phyloP scores from a whole-genome alignment of 139 green algal genomes.

The Zygnema circumcarinatum region DNA sequence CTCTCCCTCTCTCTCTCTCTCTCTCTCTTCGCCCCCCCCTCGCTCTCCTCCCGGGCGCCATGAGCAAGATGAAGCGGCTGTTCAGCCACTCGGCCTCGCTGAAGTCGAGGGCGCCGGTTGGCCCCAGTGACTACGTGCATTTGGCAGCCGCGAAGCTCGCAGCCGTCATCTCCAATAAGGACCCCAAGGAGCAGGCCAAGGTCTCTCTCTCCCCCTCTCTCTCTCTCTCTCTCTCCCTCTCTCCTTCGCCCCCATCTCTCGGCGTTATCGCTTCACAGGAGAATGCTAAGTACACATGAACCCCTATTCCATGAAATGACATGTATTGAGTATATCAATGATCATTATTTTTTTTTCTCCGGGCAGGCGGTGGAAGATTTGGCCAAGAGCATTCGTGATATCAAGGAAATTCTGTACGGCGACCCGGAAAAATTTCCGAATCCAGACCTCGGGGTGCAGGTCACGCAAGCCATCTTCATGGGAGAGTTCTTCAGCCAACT shows the following conservation, averaged over 20 bases:
- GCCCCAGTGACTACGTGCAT: neutral
- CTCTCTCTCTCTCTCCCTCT: too few species aligned
- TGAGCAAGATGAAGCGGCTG: neutral
- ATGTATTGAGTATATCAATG: too few species aligned
- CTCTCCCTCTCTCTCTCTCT: too few species aligned
- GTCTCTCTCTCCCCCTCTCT: too few species aligned
- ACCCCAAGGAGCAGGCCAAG: neutral
- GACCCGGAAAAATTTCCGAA: conserved; percentile 24
- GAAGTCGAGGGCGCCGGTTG: neutral
- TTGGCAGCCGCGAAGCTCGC: neutral
- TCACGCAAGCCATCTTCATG: neutral
- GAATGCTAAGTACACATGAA: too few species aligned
- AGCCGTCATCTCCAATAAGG: neutral
- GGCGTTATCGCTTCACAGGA: too few species aligned
- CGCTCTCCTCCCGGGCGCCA: too few species aligned
- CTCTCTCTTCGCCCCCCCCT: too few species aligned
- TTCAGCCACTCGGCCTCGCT: neutral
- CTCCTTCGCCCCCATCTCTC: too few species aligned
- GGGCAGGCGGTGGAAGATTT: conserved; percentile 20
- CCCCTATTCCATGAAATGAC: too few species aligned
- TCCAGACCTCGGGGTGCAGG: neutral
- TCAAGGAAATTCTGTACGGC: conserved; percentile 26
- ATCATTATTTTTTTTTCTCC: too few species aligned
- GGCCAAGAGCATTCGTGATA: neutral
- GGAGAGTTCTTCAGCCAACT: conserved; percentile 19